Conservation (phyloP, 768 basidiomycete species). For the Calocybe gangraenosa region DNA sequence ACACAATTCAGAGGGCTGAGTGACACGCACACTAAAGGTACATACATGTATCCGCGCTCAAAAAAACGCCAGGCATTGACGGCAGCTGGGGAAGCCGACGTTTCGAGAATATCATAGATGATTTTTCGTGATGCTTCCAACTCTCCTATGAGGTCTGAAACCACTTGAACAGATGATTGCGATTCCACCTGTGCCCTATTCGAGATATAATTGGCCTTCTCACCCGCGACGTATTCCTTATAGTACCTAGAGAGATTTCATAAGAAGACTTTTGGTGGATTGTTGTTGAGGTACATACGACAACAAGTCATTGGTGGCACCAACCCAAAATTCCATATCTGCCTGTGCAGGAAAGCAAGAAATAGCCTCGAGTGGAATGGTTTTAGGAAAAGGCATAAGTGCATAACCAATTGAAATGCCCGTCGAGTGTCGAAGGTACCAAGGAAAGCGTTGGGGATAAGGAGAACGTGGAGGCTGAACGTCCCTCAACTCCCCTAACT, state of each 20-base stretch:
- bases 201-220: conserved; percentile 12
- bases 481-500: too few relatives aligned
- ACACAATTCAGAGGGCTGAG: neutral
- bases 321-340: conserved; percentile 16
- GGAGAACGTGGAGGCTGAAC: too few relatives aligned
- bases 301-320: conserved; percentile 13
- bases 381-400: conserved; percentile 12
- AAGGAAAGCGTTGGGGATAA: too few relatives aligned
- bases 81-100: neutral
- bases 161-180: conserved; percentile 2
- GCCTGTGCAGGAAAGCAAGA: conserved; percentile 14
- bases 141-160: conserved; percentile 13
- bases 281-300: conserved; percentile 13
- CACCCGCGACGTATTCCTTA: conserved; percentile 18
- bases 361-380: conserved; percentile 2
- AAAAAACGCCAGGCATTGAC: conserved; percentile 3
- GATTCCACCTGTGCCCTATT: conserved; percentile 10
- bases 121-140: neutral
- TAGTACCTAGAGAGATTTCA: conserved; percentile 6
- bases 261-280: neutral
- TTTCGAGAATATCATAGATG: conserved; percentile 1
- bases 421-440: too few relatives aligned
- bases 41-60: conserved; percentile 13
- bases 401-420: too few relatives aligned
- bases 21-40: neutral